Conservation (phyloP, 2,329 filamentous ascomycete genomes). For the Beauveria sp. region DNA sequence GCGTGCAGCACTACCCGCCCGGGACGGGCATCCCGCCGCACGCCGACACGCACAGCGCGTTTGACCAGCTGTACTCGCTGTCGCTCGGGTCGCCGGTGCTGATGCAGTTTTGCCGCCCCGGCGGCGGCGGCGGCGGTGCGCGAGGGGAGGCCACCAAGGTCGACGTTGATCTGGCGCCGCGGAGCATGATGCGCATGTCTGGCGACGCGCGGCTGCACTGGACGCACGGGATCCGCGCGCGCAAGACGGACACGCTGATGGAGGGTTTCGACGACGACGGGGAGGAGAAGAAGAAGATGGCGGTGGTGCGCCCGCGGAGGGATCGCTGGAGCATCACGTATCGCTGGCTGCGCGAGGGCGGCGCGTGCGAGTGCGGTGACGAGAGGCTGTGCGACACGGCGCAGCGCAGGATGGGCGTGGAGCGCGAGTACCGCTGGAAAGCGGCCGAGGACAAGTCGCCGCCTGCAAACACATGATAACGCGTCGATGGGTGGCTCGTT, state of each 20-base stretch:
- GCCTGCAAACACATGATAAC: neutral
- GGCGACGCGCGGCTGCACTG: constrained; percentile 44
- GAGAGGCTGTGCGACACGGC: constrained; percentile 43
- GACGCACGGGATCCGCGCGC: constrained; percentile 47
- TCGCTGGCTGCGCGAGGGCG: constrained; percentile 40
- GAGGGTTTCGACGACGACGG: constrained; percentile 13
- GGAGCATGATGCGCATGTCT: constrained; percentile 44
- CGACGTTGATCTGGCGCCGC: constrained; percentile 39
- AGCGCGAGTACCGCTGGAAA: constrained; percentile 45
- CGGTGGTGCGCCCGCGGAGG: constrained; percentile 29
- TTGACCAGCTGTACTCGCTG: constrained; percentile 37
- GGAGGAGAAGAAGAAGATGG: no score
- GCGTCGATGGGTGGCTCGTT: neutral
- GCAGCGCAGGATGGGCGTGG: constrained; percentile 35
- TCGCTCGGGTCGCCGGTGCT: constrained; percentile 33
- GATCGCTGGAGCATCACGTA: constrained; percentile 50
- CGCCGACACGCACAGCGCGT: constrained; percentile 47
- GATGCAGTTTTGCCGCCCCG: constrained; percentile 35
- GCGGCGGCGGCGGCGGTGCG: no score
- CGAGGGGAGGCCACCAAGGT: constrained; percentile 14
- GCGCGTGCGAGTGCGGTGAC: constrained; percentile 43
- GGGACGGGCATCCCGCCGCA: constrained; percentile 54
- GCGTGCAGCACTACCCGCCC: constrained; percentile 52
- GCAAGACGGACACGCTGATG: constrained; percentile 40
- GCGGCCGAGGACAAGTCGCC: neutral